A percentile compares a stretch with the other conserved stretches of the same genome.
Evolutionary conservation across 2,329 filamentous ascomycete genomes (phyloP).

Genomic region (Cladophialophora bantiana): DNA sequence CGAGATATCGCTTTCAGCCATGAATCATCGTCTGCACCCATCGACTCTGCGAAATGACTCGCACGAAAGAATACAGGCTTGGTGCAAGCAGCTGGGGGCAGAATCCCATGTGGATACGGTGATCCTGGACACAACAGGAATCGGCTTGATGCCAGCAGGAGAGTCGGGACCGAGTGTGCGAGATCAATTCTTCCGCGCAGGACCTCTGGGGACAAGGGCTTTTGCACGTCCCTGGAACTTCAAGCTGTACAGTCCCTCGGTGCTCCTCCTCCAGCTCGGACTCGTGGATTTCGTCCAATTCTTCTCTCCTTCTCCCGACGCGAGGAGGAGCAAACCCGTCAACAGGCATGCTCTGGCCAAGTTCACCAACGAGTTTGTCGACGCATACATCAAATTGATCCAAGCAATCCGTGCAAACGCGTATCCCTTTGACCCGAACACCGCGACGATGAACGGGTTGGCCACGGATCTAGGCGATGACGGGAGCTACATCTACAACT

Average conservation of each 20-base stretch:
- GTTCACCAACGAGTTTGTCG: conserved; percentile 29
- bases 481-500: conserved; percentile 38
- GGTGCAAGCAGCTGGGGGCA: conserved; percentile 16
- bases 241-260: conserved; percentile 45
- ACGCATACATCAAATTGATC: conserved; percentile 46
- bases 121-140: neutral
- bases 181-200: conserved; percentile 38
- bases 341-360: conserved; percentile 16
- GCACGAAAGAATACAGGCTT: conserved; percentile 12
- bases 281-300: conserved; percentile 25
- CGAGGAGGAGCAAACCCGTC: conserved; percentile 8
- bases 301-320: conserved; percentile 6
- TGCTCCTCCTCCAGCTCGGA: conserved; percentile 43
- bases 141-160: neutral
- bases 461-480: conserved; percentile 22
- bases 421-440: conserved; percentile 39
- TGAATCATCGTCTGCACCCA: neutral
- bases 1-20: conserved; percentile 2
- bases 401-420: conserved; percentile 44
- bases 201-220: conserved; percentile 44
- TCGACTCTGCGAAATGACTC: neutral
- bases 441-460: neutral
- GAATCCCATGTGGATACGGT: neutral
- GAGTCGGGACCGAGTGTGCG: conserved; percentile 12
- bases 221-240: conserved; percentile 48